Conservation (phyloP, 1,284 basidiomycete genomes). For the Blastosporella zonata region DNA sequence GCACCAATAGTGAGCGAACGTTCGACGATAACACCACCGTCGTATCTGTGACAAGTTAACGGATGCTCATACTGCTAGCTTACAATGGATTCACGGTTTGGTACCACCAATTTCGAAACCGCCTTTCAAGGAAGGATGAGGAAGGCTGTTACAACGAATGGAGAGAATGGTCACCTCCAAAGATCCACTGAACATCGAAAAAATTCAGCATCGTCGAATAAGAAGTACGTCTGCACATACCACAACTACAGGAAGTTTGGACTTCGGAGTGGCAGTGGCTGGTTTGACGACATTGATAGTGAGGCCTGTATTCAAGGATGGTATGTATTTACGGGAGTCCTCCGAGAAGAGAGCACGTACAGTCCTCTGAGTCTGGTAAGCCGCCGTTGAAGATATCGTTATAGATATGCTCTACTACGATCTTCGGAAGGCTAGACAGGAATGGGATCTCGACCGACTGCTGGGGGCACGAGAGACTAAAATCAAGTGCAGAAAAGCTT, state of each 20-base stretch:
- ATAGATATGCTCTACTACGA: slow-evolving; percentile 28
- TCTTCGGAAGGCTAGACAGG: slow-evolving; percentile 28
- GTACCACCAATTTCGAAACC: slow-evolving; percentile 41
- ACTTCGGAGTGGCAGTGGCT: slow-evolving; percentile 28
- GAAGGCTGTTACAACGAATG: not conserved
- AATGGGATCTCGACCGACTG: slow-evolving; percentile 35
- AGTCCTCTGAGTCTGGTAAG: slow-evolving; percentile 45
- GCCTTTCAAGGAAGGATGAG: slow-evolving; percentile 25
- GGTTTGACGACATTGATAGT: slow-evolving; percentile 56
- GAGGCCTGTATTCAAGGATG: slow-evolving; percentile 37
- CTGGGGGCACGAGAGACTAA: slow-evolving; percentile 50
- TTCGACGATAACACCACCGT: slow-evolving; percentile 42
- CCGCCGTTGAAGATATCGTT: slow-evolving; percentile 1
- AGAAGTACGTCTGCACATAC: slow-evolving; percentile 32
- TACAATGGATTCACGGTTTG: slow-evolving; percentile 26
- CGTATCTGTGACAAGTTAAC: slow-evolving; percentile 31
- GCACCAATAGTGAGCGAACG: slow-evolving; percentile 42
- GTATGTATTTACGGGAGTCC: not conserved
- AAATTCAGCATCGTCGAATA: not conserved
- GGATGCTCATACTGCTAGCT: slow-evolving; percentile 15
- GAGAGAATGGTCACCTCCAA: slow-evolving; percentile 39
- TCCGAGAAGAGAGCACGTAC: slow-evolving; percentile 28
- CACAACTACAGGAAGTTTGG: slow-evolving; percentile 52
- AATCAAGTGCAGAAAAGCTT: slow-evolving; percentile 35
- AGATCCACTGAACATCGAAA: slow-evolving; percentile 43